Percentiles rank a stretch among this genome's conserved stretches.
These are phyloP conservation scores for Claviceps lovelessii DNA, from an alignment of 2,329 filamentous ascomycete genomes.

Conservation along the genomic window DNA sequence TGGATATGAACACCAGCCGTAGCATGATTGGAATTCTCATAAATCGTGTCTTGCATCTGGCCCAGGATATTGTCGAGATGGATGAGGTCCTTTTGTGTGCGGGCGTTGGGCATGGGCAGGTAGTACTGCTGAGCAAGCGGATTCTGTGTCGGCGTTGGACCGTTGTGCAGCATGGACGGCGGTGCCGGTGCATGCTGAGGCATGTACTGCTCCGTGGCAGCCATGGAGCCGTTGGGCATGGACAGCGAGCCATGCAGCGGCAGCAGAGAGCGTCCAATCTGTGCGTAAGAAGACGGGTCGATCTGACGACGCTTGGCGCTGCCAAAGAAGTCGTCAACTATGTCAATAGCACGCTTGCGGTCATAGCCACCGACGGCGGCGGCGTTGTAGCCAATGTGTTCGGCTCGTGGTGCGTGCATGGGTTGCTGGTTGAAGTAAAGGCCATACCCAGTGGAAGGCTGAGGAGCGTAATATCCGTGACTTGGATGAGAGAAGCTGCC, in stretches of 20 bases:
- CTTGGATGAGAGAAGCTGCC: conserved; percentile 42
- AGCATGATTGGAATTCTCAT: conserved; percentile 76
- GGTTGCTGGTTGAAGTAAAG: conserved; percentile 63
- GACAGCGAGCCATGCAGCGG: conserved; percentile 60
- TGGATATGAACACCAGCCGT: conserved; percentile 68
- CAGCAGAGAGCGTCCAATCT: conserved; percentile 79
- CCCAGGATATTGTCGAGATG: conserved; percentile 92
- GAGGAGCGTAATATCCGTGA: conserved; percentile 44
- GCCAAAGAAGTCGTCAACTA: conserved; percentile 86
- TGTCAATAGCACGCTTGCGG: conserved; percentile 74
- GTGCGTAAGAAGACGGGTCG: conserved; percentile 76
- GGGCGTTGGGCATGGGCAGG: conserved; percentile 71
- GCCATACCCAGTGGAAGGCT: conserved; percentile 46
- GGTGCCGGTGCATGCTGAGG: conserved; percentile 24
- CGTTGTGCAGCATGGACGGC: conserved; percentile 37
- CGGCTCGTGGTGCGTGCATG: conserved; percentile 36
- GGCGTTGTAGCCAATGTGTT: conserved; percentile 50
- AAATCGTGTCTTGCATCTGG: conserved; percentile 90
- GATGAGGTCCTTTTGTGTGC: conserved; percentile 85
- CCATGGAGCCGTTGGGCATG: conserved; percentile 38
- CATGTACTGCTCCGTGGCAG: conserved; percentile 40
- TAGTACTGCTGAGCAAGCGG: conserved; percentile 59
- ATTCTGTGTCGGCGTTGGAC: conserved; percentile 43
- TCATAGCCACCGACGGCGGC: conserved; percentile 42
- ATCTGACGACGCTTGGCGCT: conserved; percentile 84